Conservation (phyloP, 306 rosid species). For the apple (Malus domestica) region DNA sequence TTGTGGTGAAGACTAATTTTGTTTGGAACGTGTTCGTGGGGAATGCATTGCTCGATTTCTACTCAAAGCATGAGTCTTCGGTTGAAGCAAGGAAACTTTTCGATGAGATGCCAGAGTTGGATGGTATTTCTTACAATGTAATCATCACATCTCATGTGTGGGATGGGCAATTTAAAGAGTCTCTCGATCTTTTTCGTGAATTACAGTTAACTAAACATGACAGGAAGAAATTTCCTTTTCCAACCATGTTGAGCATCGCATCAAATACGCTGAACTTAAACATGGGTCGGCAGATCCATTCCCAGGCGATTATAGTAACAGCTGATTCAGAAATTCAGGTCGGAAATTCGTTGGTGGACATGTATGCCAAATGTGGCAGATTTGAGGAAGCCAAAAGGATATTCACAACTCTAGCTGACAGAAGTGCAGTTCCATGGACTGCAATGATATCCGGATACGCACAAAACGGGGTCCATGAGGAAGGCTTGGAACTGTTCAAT, state of each 20-base stretch:
- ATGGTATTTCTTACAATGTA: constrained; percentile 76
- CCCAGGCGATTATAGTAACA: constrained; percentile 50
- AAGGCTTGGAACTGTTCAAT: constrained; percentile 44
- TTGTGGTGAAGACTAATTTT: constrained; percentile 54
- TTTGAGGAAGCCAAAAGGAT: constrained; percentile 56
- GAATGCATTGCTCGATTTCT: constrained; percentile 84
- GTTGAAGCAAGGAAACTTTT: constrained; percentile 51
- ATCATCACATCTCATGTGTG: constrained; percentile 54
- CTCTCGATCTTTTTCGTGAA: constrained; percentile 46
- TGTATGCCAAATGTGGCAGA: constrained; percentile 85
- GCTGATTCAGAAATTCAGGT: constrained; percentile 51
- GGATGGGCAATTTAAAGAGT: constrained; percentile 41
- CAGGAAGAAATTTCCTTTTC: constrained; percentile 60
- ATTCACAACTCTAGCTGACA: constrained; percentile 44
- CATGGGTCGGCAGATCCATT: constrained; percentile 75
- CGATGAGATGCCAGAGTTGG: constrained; percentile 72
- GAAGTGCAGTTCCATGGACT: constrained; percentile 79
- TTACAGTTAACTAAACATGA: constrained; percentile 55
- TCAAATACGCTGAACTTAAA: constrained; percentile 46
- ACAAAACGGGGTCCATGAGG: constrained; percentile 68
- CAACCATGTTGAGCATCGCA: constrained; percentile 79
- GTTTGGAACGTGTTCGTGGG: constrained; percentile 78
- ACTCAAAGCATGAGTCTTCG: constrained; percentile 57
- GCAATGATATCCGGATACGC: constrained; percentile 72
- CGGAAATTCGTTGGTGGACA: constrained; percentile 78